Percentiles rank a stretch among this genome's conserved stretches.
These are phyloP conservation scores for Trichoderma guizhouense DNA, from an alignment of 2,329 filamentous ascomycete genomes.

Conservation along the genomic window DNA sequence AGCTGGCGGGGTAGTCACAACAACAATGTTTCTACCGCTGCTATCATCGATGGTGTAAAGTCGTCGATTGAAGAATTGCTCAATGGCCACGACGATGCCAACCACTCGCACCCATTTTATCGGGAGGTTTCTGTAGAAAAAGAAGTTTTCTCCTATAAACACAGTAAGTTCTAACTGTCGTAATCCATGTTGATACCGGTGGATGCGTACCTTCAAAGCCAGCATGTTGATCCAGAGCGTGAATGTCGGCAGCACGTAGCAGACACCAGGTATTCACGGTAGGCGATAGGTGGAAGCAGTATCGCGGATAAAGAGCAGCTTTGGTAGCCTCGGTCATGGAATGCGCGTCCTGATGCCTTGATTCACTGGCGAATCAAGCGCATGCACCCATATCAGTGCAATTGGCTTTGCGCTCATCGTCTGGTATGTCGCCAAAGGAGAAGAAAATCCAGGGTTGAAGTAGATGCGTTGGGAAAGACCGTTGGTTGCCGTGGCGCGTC, in stretches of 20 bases:
- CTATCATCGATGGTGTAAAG: conserved; percentile 64
- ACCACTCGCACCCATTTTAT: conserved; percentile 71
- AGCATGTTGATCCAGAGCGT: conserved; percentile 43
- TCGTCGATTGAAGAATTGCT: conserved; percentile 45
- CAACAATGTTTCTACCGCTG: conserved; percentile 57
- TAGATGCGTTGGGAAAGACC: not conserved
- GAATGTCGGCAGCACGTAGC: conserved; percentile 50
- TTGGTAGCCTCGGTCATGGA: conserved; percentile 47
- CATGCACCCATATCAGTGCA: conserved; percentile 1
- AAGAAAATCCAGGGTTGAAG: not conserved
- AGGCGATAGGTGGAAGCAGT: conserved; percentile 61
- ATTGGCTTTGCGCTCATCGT: not conserved
- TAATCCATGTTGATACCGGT: not conserved
- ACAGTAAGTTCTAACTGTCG: not conserved
- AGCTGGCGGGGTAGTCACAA: conserved; percentile 19
- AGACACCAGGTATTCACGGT: conserved; percentile 60
- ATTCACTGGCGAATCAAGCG: conserved; percentile 4
- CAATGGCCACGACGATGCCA: conserved; percentile 64
- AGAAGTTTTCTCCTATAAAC: conserved; percentile 50
- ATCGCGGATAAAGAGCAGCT: conserved; percentile 53
- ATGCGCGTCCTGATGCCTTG: conserved; percentile 32
- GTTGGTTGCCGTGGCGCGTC: not conserved
- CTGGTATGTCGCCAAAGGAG: not conserved
- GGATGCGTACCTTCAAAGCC: conserved; percentile 50
- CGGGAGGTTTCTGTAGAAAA: conserved; percentile 70